phyloP scores from a whole-genome alignment of 805 yeast genomes.

The Scheffersomyces amazonensis region DNA sequence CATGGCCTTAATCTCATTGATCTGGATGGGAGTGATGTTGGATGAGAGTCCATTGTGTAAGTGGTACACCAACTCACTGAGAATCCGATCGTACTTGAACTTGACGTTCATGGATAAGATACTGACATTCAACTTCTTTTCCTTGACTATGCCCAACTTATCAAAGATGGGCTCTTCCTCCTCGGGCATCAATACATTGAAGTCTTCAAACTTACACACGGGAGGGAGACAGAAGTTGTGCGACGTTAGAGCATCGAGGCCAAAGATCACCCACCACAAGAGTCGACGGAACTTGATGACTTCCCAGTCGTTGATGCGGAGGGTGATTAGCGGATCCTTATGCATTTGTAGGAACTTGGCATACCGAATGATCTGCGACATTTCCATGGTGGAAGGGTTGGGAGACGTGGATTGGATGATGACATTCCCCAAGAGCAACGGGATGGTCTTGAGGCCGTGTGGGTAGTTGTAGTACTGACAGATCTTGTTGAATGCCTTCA shows the following conservation, averaged over 20 bases:
- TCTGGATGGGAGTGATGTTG: constrained; percentile 39
- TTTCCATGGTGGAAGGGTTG: constrained; percentile 53
- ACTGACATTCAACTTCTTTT: constrained; percentile 39
- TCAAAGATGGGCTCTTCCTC: constrained; percentile 38
- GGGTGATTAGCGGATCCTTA: constrained; percentile 56
- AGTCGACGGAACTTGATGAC: constrained; percentile 52
- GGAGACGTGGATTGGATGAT: constrained; percentile 52
- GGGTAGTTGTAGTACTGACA: constrained; percentile 52
- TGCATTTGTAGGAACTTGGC: constrained; percentile 56
- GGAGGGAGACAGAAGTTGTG: constrained; percentile 56
- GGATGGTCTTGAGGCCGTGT: constrained; percentile 41
- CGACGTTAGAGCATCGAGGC: constrained; percentile 55
- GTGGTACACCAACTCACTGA: constrained; percentile 51
- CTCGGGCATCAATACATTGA: constrained; percentile 55
- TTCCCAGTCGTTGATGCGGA: constrained; percentile 46
- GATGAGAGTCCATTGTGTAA: constrained; percentile 48
- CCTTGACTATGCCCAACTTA: constrained; percentile 23
- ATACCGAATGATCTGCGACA: constrained; percentile 53
- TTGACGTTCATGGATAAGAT: constrained; percentile 52
- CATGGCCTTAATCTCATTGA: constrained; percentile 44
- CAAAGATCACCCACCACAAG: constrained; percentile 68
- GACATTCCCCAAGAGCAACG: constrained; percentile 46
- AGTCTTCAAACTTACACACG: constrained; percentile 48
- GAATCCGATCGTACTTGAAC: constrained; percentile 47
- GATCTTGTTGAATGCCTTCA: constrained; percentile 48